phyloP scores from a whole-genome alignment of 495 filamentous ascomycete species.

The Hypomontagnella monticulosa region DNA sequence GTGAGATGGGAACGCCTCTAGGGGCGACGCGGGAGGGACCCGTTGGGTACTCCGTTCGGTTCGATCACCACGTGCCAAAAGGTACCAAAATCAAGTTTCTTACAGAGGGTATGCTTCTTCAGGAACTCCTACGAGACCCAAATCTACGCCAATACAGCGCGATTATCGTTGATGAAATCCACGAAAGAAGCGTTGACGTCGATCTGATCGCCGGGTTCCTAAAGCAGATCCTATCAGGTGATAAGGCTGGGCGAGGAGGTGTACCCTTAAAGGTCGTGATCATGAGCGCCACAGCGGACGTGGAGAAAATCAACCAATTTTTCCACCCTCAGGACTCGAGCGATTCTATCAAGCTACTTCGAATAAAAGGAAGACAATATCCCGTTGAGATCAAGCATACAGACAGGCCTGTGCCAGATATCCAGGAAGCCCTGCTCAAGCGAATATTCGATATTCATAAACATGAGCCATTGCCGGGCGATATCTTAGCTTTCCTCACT shows the following conservation, averaged over 20 bases:
- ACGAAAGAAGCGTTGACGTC: slow-evolving; percentile 96
- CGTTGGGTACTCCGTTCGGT: slow-evolving; percentile 94
- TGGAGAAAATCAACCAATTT: slow-evolving; percentile 78
- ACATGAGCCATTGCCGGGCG: slow-evolving; percentile 88
- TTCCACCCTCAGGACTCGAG: slow-evolving; percentile 59
- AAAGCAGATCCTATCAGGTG: slow-evolving; percentile 71
- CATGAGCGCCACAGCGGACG: slow-evolving; percentile 97
- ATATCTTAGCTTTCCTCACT: slow-evolving; percentile 92
- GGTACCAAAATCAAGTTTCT: slow-evolving; percentile 87
- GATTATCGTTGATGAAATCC: slow-evolving; percentile 94
- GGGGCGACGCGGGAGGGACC: slow-evolving; percentile 58
- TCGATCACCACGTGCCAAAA: slow-evolving; percentile 80
- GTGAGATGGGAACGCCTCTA: slow-evolving; percentile 87
- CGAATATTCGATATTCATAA: slow-evolving; percentile 89
- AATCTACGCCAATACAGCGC: slow-evolving; percentile 84
- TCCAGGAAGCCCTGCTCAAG: slow-evolving; percentile 82
- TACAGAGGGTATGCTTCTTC: slow-evolving; percentile 96
- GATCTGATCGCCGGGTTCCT: slow-evolving; percentile 91
- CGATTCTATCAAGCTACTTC: slow-evolving; percentile 61
- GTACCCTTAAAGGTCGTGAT: slow-evolving; percentile 86
- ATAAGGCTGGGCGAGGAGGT: slow-evolving; percentile 69
- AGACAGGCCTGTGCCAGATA: slow-evolving; percentile 79
- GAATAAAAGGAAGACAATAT: slow-evolving; percentile 88
- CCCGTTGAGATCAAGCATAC: slow-evolving; percentile 84
- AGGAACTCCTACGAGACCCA: slow-evolving; percentile 91